A percentile compares a stretch with the other conserved stretches of the same genome.
Evolutionary conservation across 2,329 filamentous ascomycete genomes (phyloP).

Genomic region (Hypoxylon sp.): DNA sequence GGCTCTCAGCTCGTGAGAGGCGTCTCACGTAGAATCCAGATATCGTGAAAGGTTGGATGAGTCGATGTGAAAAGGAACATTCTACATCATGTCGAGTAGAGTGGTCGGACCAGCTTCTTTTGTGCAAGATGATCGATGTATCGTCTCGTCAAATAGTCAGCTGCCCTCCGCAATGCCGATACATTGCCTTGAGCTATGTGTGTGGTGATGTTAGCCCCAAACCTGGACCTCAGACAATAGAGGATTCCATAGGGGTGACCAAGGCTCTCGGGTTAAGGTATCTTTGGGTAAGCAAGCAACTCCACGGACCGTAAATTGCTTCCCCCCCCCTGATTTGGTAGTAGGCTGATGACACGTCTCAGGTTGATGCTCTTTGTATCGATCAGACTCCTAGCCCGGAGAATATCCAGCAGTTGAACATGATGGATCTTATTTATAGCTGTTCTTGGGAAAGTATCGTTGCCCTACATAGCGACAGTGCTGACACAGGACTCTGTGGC

Average conservation of each 20-base stretch:
- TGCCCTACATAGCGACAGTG: conserved; percentile 1
- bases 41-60: conserved; percentile 6
- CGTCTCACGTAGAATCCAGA: not conserved
- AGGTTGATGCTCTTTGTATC: conserved; percentile 15
- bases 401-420: conserved; percentile 2
- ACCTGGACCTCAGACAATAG: conserved; percentile 9
- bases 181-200: conserved; percentile 17
- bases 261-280: conserved; percentile 5
- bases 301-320: not conserved
- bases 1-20: conserved; percentile 5
- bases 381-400: conserved; percentile 12
- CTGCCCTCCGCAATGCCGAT: conserved; percentile 15
- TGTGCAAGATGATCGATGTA: conserved; percentile 22
- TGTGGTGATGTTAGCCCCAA: conserved; percentile 52
- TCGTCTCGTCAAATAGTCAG: conserved; percentile 10
- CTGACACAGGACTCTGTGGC: conserved; percentile 7
- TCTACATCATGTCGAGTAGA: conserved; percentile 5
- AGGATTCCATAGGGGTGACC: conserved; percentile 11
- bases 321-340: too few relatives aligned
- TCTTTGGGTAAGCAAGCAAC: conserved; percentile 6
- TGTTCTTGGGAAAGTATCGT: conserved; percentile 9
- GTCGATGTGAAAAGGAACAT: conserved; percentile 9
- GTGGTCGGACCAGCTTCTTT: conserved; percentile 8
- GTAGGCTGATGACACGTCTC: not conserved
- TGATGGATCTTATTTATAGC: conserved; percentile 17